Conservation (phyloP, 805 yeast genomes). For the Sungouiella blattae region DNA sequence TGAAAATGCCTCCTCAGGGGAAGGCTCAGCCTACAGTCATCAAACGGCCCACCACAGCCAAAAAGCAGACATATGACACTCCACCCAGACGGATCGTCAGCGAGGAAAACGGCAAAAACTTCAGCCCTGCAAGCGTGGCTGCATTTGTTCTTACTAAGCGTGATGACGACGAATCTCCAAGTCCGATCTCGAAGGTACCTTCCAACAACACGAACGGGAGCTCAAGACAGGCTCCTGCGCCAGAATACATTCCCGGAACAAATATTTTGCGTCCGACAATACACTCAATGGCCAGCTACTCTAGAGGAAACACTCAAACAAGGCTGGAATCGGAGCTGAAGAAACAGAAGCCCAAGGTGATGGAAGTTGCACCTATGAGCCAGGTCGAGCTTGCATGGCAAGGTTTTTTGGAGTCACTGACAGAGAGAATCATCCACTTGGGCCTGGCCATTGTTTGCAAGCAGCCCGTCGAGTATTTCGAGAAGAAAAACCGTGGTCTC, state of each 20-base stretch:
- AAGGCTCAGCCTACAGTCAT: conserved; percentile 5
- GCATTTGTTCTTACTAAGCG: conserved; percentile 35
- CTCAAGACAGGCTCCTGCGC: conserved; percentile 25
- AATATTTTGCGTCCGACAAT: conserved; percentile 53
- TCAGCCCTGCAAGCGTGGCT: conserved; percentile 38
- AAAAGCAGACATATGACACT: conserved; percentile 1
- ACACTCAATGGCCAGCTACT: conserved; percentile 29
- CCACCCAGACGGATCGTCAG: conserved; percentile 1
- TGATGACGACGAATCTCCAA: conserved; percentile 13
- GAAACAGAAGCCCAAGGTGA: conserved; percentile 24
- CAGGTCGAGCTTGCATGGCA: conserved; percentile 60
- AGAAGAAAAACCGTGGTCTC: conserved; percentile 53
- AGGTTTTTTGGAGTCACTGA: conserved; percentile 46
- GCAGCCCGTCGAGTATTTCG: conserved; percentile 47
- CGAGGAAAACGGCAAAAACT: conserved; percentile 6
- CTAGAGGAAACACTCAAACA: conserved; percentile 5
- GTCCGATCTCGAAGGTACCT: no score
- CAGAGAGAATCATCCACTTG: conserved; percentile 49
- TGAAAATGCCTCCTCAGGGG: conserved; percentile 53
- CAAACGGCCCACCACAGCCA: neutral
- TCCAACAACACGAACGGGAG: conserved; percentile 9
- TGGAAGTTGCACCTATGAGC: conserved; percentile 45
- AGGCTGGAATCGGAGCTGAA: neutral
- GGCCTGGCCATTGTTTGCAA: conserved; percentile 32
- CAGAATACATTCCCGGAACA: conserved; percentile 58